Conservation (phyloP, 225 moss, liverwort and hornwort species). For the Marchantia paleacea region DNA sequence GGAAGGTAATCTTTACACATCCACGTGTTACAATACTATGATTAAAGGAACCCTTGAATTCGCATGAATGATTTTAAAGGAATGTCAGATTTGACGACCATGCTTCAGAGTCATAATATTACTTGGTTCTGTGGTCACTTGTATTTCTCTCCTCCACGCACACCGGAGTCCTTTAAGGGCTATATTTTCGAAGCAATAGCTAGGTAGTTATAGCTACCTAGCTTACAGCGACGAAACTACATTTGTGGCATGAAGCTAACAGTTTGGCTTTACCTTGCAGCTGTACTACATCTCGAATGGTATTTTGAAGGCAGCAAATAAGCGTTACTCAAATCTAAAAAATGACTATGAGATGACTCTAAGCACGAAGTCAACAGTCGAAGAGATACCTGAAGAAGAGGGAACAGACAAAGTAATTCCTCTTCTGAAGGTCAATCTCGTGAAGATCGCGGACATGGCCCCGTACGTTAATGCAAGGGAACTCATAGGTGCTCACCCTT, state of each 20-base stretch:
- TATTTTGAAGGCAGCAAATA: slow-evolving; percentile 80
- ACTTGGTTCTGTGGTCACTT: too few species aligned
- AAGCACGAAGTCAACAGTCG: slow-evolving; percentile 57
- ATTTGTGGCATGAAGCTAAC: background rate
- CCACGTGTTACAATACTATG: background rate
- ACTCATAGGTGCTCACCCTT: slow-evolving; percentile 48
- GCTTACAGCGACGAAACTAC: too few species aligned
- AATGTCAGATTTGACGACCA: too few species aligned
- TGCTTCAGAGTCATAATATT: too few species aligned
- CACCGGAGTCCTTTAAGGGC: too few species aligned
- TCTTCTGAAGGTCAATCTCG: slow-evolving; percentile 58
- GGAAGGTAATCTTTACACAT: slow-evolving; percentile 53
- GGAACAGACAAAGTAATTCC: slow-evolving; percentile 49
- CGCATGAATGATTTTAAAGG: too few species aligned
- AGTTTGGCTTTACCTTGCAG: slow-evolving; percentile 27
- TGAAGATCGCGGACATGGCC: slow-evolving; percentile 64
- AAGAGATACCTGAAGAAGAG: slow-evolving; percentile 64
- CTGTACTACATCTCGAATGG: slow-evolving; percentile 86
- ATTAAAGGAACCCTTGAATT: background rate
- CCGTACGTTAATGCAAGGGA: slow-evolving; percentile 63
- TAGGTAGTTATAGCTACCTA: too few species aligned
- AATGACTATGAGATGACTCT: slow-evolving; percentile 97
- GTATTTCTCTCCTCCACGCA: too few species aligned
- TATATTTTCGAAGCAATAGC: too few species aligned
- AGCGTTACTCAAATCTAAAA: slow-evolving; percentile 67